Evolutionary conservation across 2,329 filamentous ascomycete species (phyloP), one percentile per base, ranked within the genome.

Genomic region (Myriosclerotinia curreyana): DNA sequence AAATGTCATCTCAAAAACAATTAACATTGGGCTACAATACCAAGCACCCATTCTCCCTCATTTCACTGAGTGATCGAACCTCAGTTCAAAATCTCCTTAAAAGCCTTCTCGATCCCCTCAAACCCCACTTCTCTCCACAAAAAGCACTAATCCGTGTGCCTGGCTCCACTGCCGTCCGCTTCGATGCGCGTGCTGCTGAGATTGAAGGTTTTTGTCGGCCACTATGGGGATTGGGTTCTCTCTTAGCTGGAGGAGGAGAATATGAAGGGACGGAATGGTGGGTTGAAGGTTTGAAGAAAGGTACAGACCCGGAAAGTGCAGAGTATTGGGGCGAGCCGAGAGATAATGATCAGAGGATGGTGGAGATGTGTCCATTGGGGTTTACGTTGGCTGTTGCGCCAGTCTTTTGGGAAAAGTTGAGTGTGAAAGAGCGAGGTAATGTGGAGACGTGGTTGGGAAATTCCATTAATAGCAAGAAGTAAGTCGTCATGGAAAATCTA

Each of bases 341-440:
- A 68, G 89, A 92, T 72, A 86, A 88, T 64, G 90, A 93, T 72
- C 90, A 93, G 78, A 80, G 90, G 34, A 93, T 93, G 90, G 90
- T 93, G 2, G 90, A 94, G 74, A 91, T 92, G 82, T 92, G 89
- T 72, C 89, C 90, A 0, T 81, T 93, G 65, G 90, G 90, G 0
- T 93, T 86, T 71, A 85, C 89, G 1, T 79, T 94, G 61, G 89
- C 88, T 40, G 86, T 92, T 60, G 88, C 86, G 0, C 73, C 42
- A 0, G 68, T 70, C 4, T 73, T 75, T 31, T 74, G 79, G 81
- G 79, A 86, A 17, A 84, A 82, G 1, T 77, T 93, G 70, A 83
- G 81, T 2, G 81, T 82, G 20, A 80, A 80, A 68, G 84, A 91
- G 73, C 85, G 82, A 70, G 77, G 73, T 14, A 91, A 92, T 74